These are phyloP conservation scores for Cryptococcus amylolentus DNA, from an alignment of 1,284 basidiomycete species.

Conservation along the genomic window DNA sequence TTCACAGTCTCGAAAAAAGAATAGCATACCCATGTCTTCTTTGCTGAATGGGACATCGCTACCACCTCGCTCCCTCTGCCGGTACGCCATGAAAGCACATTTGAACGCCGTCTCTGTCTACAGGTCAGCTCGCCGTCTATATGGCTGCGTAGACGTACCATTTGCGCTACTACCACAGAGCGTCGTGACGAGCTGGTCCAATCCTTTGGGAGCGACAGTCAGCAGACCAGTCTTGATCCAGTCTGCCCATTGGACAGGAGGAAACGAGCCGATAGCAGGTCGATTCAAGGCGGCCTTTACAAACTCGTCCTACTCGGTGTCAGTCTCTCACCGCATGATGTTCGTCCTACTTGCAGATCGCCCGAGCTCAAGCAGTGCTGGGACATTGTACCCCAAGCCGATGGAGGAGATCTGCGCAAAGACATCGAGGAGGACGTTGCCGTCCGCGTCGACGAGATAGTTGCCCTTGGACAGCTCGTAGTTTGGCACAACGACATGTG, in stretches of 20 bases:
- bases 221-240: constrained; percentile 52
- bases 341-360: constrained; percentile 17
- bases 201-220: constrained; percentile 54
- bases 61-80: constrained; percentile 35
- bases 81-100: constrained; percentile 53
- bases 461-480: constrained; percentile 48
- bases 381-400: constrained; percentile 54
- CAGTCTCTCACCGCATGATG: background rate
- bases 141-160: constrained; percentile 51
- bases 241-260: constrained; percentile 52
- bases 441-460: constrained; percentile 57
- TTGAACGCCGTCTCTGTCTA: constrained; percentile 54
- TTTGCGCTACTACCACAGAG: constrained; percentile 42
- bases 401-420: constrained; percentile 55
- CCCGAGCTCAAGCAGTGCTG: constrained; percentile 48
- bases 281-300: constrained; percentile 51
- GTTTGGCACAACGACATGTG: constrained; percentile 49
- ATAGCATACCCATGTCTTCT: constrained; percentile 38
- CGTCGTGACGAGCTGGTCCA: constrained; percentile 51
- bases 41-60: constrained; percentile 29
- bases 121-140: background rate
- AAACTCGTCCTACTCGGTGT: constrained; percentile 22
- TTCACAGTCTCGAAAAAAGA: background rate
- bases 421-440: constrained; percentile 56
- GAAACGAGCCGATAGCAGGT: constrained; percentile 57